Base-by-base conservation (phyloP, 2,329 filamentous ascomycete genomes). In the Hypoxylon sp. region DNA sequence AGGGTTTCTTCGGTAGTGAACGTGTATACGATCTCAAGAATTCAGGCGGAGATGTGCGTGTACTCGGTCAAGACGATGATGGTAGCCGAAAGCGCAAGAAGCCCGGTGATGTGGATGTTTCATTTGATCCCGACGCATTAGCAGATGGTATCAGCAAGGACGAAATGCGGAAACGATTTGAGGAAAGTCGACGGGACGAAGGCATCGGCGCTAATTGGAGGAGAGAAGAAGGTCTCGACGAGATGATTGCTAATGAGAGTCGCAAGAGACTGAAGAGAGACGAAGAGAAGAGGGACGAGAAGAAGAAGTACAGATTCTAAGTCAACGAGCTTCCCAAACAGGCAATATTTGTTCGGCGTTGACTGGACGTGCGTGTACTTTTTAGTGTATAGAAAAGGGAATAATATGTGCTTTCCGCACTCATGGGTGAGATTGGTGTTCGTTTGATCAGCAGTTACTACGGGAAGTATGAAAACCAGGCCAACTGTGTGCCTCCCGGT, bases 1-100 rank as follows among this genome's bases (percentile, higher is more conserved):
- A 92, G 63, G 94, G 94, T 34, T 97, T 99, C 82, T 97, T 99
- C 69, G 94, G 94, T 62, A 92, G 90, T 63, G 93, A 97, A 69
- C 88, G 91, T 67, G 89, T 89, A 11, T 99, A 99, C 73, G 92
- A 99, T 72, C 81, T 99, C 56, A 87, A 84, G 76, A 58, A 77
- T 76, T 21, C 70, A 68, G 26, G 67, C 50, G 29, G 73, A 71
- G 57, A 78, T 52, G 71, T 90, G 54, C 88, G 89, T 1, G 82
- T 95, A 2, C 82, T 99, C 3, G 94, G 92, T 7, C 81, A 84
- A 57, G 90, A 95, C 16, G 89, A 91, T 51, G 84, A 91, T 47
- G 79, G 70, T 44, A 77, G 72, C 16, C 78, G 90, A 65, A 94
- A 95, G 75, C 83, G 91, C 65, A 99, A 97, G 84, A 96, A 97